These are phyloP conservation scores for Blastosporella zonata DNA, from an alignment of 1,284 basidiomycete species.

Conservation along the genomic window DNA sequence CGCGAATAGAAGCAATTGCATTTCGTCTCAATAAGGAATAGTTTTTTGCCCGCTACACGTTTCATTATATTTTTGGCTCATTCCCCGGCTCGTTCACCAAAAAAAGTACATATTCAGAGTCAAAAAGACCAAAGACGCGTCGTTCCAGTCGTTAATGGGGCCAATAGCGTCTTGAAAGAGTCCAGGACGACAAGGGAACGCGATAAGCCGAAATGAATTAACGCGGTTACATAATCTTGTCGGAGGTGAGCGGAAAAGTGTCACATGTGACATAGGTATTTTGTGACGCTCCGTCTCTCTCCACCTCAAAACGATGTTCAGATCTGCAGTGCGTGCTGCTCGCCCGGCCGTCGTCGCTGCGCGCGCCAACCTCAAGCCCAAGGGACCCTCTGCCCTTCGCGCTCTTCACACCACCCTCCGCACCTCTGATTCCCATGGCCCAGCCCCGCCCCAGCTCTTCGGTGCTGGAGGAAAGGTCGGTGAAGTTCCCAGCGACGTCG, in stretches of 20 bases:
- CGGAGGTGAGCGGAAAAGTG: conserved; percentile 19
- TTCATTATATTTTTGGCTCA: conserved; percentile 6
- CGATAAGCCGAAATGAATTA: background rate
- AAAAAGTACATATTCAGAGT: background rate
- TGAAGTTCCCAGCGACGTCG: conserved; percentile 78
- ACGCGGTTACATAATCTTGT: conserved; percentile 5
- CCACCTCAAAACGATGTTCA: conserved; percentile 33
- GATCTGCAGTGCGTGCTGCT: conserved; percentile 38
- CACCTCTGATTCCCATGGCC: conserved; percentile 46
- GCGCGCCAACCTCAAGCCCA: conserved; percentile 29
- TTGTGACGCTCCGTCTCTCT: conserved; percentile 23
- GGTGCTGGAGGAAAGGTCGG: conserved; percentile 77
- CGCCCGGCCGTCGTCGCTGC: conserved; percentile 35
- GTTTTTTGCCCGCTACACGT: background rate
- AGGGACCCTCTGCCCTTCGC: conserved; percentile 37
- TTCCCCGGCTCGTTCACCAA: background rate
- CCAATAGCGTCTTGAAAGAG: background rate
- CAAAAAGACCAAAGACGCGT: conserved; percentile 4
- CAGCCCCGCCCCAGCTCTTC: conserved; percentile 65
- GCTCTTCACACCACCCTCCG: conserved; percentile 55
- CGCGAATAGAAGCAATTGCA: conserved; percentile 6
- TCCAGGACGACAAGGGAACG: background rate
- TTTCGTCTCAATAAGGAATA: conserved; percentile 9
- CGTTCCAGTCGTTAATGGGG: background rate
- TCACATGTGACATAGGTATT: conserved; percentile 22